Conservation (phyloP, 1,139 yeast species). For the Pichia sp. region DNA sequence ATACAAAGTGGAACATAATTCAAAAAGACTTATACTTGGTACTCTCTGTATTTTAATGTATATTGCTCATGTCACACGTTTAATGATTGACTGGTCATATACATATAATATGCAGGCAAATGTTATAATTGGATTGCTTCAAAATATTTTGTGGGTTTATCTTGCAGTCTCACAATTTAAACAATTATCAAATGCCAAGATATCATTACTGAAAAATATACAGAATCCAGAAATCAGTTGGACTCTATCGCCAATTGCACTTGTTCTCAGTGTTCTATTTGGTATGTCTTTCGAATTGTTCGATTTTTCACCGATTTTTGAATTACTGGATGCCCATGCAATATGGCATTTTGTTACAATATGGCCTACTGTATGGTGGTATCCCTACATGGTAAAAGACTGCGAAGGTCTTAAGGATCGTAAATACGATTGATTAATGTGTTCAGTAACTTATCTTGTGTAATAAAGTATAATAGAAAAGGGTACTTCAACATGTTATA, state of each 20-base stretch:
- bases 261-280: slow-evolving; percentile 47
- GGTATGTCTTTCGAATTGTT: slow-evolving; percentile 87
- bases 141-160: slow-evolving; percentile 50
- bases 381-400: slow-evolving; percentile 32
- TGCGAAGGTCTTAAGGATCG: slow-evolving; percentile 25
- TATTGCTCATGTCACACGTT: slow-evolving; percentile 55
- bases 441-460: neutral
- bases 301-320: slow-evolving; percentile 74
- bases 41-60: slow-evolving; percentile 45
- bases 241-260: slow-evolving; percentile 45
- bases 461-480: neutral
- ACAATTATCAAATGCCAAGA: slow-evolving; percentile 25
- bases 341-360: slow-evolving; percentile 85
- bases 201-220: slow-evolving; percentile 24
- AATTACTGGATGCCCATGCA: slow-evolving; percentile 84
- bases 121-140: slow-evolving; percentile 67
- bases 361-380: slow-evolving; percentile 43
- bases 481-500: too few relatives aligned
- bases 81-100: slow-evolving; percentile 78
- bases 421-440: slow-evolving; percentile 20
- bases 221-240: slow-evolving; percentile 29
- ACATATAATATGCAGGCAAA: slow-evolving; percentile 93
- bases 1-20: slow-evolving; percentile 36
- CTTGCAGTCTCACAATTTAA: slow-evolving; percentile 11
- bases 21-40: slow-evolving; percentile 34